Evolutionary conservation across 768 basidiomycete species (phyloP).

Genomic region (Lactarius deliciosus): DNA sequence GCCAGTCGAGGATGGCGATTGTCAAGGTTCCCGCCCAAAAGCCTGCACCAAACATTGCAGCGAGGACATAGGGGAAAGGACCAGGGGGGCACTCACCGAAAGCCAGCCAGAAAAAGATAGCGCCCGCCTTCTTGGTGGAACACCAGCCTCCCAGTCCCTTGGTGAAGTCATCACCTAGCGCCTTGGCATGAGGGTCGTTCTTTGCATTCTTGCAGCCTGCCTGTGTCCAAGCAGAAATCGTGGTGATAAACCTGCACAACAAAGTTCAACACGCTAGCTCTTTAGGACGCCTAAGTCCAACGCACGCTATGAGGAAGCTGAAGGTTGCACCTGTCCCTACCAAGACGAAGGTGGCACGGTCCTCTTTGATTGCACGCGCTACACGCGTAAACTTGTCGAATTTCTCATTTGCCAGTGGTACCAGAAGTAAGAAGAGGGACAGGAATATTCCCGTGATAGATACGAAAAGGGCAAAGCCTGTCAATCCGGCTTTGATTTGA

Average conservation of each 20-base stretch:
- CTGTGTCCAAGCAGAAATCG: slow-evolving; percentile 85
- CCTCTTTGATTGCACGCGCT: slow-evolving; percentile 77
- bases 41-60: slow-evolving; percentile 41
- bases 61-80: not conserved
- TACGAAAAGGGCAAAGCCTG: slow-evolving; percentile 83
- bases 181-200: slow-evolving; percentile 74
- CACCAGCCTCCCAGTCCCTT: slow-evolving; percentile 79
- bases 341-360: slow-evolving; percentile 82
- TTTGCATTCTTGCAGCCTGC: slow-evolving; percentile 83
- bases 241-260: slow-evolving; percentile 59
- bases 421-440: slow-evolving; percentile 67
- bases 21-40: slow-evolving; percentile 74
- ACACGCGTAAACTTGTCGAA: slow-evolving; percentile 78
- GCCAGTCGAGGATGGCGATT: slow-evolving; percentile 73
- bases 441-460: slow-evolving; percentile 66
- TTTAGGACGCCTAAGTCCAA: slow-evolving; percentile 30
- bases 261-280: slow-evolving; percentile 28
- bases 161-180: slow-evolving; percentile 62
- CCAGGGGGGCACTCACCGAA: slow-evolving; percentile 52
- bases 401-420: slow-evolving; percentile 82
- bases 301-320: slow-evolving; percentile 76
- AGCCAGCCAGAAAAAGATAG: slow-evolving; percentile 86
- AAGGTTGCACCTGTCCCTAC: slow-evolving; percentile 64
- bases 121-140: slow-evolving; percentile 86
- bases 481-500: slow-evolving; percentile 68